A percentile compares a stretch with the other conserved stretches of the same genome.
Conservation (phyloP, 345 rosid genomes). For the Camelina laxa region DNA sequence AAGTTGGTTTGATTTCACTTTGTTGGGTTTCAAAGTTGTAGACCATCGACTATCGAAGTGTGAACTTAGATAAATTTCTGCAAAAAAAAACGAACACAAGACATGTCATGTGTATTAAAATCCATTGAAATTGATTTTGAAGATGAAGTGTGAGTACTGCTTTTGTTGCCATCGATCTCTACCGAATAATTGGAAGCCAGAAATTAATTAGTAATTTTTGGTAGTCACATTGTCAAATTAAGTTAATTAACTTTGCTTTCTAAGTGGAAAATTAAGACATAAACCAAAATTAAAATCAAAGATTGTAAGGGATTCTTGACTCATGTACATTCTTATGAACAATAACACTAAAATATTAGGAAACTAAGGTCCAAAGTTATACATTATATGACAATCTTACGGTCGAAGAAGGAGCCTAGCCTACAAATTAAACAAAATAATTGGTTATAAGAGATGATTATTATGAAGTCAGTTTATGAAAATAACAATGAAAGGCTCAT, state of each 20-base stretch:
- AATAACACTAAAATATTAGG: background rate
- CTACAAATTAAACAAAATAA: background rate
- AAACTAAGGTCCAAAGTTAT: background rate
- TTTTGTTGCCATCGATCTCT: background rate
- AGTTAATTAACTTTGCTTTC: background rate
- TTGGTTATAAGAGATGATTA: background rate
- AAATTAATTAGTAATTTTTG: background rate
- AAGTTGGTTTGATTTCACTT: too few relatives aligned
- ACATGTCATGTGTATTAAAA: too few relatives aligned
- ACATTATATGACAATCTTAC: background rate
- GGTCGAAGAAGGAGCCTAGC: background rate
- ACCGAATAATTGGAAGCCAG: background rate
- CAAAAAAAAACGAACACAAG: background rate
- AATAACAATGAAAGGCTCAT: background rate
- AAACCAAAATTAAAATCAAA: background rate
- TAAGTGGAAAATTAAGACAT: background rate
- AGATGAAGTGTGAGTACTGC: background rate
- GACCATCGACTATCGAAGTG: too few relatives aligned
- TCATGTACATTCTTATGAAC: background rate
- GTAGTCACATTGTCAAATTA: background rate
- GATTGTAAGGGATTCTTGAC: background rate
- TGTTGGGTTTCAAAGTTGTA: too few relatives aligned
- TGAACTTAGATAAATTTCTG: too few relatives aligned
- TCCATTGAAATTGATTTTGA: background rate
- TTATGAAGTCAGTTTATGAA: background rate